Percentiles rank a stretch among this genome's conserved stretches.
phyloP scores from a whole-genome alignment of 768 basidiomycete genomes.

The Mycena crocata region DNA sequence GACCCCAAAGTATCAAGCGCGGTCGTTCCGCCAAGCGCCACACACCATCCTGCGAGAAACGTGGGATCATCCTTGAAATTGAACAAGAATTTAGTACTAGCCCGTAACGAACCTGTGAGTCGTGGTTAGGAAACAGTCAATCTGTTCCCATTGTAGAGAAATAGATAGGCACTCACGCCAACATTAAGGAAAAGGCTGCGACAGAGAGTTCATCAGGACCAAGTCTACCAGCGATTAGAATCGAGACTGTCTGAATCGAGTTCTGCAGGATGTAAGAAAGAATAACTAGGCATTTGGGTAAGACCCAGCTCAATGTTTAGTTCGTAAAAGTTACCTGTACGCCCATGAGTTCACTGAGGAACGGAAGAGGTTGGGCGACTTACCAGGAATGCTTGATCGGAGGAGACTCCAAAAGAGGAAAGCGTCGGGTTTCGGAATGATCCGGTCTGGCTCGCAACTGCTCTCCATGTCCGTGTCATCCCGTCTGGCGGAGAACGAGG shows the following conservation, averaged over 20 bases:
- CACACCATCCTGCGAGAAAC: conserved; percentile 71
- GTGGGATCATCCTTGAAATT: conserved; percentile 62
- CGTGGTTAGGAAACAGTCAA: no score
- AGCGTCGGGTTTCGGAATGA: conserved; percentile 6
- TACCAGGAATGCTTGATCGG: conserved; percentile 70
- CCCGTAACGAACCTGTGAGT: conserved; percentile 87
- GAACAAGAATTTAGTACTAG: conserved; percentile 56
- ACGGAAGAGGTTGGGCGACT: conserved; percentile 27
- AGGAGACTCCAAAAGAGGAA: conserved; percentile 60
- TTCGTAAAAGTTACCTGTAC: no score
- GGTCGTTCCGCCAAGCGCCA: conserved; percentile 83
- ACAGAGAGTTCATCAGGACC: conserved; percentile 78
- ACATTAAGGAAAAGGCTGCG: conserved; percentile 80
- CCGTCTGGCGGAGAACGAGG: neutral
- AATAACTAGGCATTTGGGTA: neutral
- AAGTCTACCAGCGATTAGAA: conserved; percentile 73
- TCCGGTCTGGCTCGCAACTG: neutral
- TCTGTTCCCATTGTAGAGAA: no score
- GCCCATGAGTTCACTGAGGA: conserved; percentile 1
- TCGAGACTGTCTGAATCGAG: conserved; percentile 75
- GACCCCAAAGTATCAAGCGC: conserved; percentile 84
- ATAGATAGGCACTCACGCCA: no score
- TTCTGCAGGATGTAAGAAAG: conserved; percentile 65
- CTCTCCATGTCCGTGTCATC: neutral
- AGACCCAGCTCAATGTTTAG: no score